Percentiles rank a stretch among this genome's conserved stretches.
phyloP scores from a whole-genome alignment of 2,329 filamentous ascomycete species.

The Biscogniauxia mediterranea region DNA sequence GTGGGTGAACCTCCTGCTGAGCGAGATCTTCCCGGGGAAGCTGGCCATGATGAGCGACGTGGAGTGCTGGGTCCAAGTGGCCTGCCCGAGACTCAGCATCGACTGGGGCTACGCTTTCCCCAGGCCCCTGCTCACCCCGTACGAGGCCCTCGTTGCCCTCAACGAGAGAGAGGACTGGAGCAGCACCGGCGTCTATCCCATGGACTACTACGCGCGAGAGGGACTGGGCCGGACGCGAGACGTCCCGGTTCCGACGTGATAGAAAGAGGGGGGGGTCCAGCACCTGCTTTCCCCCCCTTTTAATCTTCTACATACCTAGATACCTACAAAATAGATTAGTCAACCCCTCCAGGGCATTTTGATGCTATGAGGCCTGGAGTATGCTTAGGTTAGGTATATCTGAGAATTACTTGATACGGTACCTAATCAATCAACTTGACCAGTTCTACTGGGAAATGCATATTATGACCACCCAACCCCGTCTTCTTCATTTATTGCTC shows the following conservation, averaged over 20 bases:
- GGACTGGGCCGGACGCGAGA: slow-evolving; percentile 77
- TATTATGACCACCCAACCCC: too few species aligned
- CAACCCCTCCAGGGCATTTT: too few species aligned
- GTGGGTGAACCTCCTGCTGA: slow-evolving; percentile 81
- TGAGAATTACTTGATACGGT: too few species aligned
- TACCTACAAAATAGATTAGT: too few species aligned
- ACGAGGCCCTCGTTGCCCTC: slow-evolving; percentile 90
- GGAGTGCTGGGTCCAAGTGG: slow-evolving; percentile 97
- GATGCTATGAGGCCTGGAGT: too few species aligned
- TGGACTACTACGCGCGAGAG: slow-evolving; percentile 97
- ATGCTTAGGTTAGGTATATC: too few species aligned
- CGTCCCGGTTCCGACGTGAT: slow-evolving; percentile 21
- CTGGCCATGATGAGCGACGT: slow-evolving; percentile 90
- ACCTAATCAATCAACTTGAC: too few species aligned
- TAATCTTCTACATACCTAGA: neutral
- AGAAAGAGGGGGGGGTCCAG: neutral
- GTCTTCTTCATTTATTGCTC: too few species aligned
- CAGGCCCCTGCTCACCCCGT: slow-evolving; percentile 83
- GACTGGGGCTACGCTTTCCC: slow-evolving; percentile 99
- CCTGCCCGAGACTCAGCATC: slow-evolving; percentile 93
- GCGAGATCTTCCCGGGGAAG: slow-evolving; percentile 96
- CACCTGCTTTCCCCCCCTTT: neutral
- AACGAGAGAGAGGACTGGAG: slow-evolving; percentile 76
- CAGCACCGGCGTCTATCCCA: slow-evolving; percentile 73
- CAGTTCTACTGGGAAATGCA: too few species aligned